These are phyloP conservation scores for Vitis hybrid DNA, from an alignment of 177 flowering plant species.

Conservation along the genomic window DNA sequence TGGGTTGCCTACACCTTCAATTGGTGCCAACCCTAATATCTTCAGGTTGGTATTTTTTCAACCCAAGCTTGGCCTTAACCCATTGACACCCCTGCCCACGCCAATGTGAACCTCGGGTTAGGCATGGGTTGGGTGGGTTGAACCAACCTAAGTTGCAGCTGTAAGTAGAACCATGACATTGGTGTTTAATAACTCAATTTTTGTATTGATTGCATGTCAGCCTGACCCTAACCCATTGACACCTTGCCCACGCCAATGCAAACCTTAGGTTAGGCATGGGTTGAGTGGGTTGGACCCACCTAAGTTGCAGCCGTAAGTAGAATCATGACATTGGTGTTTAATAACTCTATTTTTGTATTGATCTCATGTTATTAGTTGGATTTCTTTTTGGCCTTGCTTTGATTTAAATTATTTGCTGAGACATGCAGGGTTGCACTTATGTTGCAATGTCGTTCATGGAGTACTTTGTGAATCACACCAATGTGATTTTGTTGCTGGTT, in stretches of 20 bases:
- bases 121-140: neutral
- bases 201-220: neutral
- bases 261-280: too few relatives aligned
- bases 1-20: too few relatives aligned
- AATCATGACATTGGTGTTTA: neutral
- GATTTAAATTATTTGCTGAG: neutral
- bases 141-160: neutral
- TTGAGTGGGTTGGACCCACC: neutral
- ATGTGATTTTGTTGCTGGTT: constrained; percentile 54
- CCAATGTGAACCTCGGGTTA: too few relatives aligned
- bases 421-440: constrained; percentile 66
- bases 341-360: neutral
- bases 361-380: neutral
- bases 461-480: constrained; percentile 47
- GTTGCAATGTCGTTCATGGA: constrained; percentile 52
- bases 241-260: too few relatives aligned
- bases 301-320: neutral
- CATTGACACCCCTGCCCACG: too few relatives aligned
- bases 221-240: too few relatives aligned
- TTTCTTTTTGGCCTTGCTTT: neutral
- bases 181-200: neutral
- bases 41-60: too few relatives aligned
- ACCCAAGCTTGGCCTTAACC: too few relatives aligned
- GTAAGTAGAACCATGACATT: neutral
- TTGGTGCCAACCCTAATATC: too few relatives aligned